These are phyloP conservation scores for Cladophialophora yegresii DNA, from an alignment of 2,329 filamentous ascomycete genomes.

Conservation along the genomic window DNA sequence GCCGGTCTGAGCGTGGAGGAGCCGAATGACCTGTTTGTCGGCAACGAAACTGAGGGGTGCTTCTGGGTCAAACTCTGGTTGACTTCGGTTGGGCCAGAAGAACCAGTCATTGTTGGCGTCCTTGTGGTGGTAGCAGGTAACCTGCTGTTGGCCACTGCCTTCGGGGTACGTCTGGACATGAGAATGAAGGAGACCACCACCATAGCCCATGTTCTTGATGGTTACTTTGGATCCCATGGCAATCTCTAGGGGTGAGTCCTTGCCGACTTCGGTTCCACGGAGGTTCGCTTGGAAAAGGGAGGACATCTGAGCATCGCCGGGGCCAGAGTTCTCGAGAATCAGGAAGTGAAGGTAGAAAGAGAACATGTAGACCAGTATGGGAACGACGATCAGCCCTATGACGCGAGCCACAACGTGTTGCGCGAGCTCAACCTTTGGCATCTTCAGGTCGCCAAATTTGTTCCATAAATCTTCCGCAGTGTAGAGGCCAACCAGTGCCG, in stretches of 20 bases:
- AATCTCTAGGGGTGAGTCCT: conserved; percentile 89
- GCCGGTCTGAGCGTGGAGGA: conserved; percentile 93
- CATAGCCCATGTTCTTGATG: conserved; percentile 99
- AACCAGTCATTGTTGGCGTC: conserved; percentile 99
- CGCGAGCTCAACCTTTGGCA: conserved; percentile 74
- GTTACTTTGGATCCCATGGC: conserved; percentile 86
- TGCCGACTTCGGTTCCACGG: conserved; percentile 87
- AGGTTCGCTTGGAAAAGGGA: conserved; percentile 98
- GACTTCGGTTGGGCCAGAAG: conserved; percentile 87
- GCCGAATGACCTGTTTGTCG: conserved; percentile 75
- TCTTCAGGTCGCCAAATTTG: conserved; percentile 92
- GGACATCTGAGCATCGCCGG: conserved; percentile 99
- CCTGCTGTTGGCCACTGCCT: conserved; percentile 73
- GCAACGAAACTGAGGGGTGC: conserved; percentile 72
- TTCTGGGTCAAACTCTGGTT: conserved; percentile 71
- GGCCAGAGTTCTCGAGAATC: conserved; percentile 88
- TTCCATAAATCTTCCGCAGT: conserved; percentile 96
- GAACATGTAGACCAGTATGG: conserved; percentile 88
- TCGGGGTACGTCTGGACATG: conserved; percentile 37
- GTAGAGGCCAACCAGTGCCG: conserved; percentile 90
- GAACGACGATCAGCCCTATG: conserved; percentile 83
- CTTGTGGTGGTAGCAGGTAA: conserved; percentile 99
- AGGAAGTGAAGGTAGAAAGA: conserved; percentile 95
- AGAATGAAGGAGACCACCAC: conserved; percentile 70
- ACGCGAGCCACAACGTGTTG: conserved; percentile 79